Conservation (phyloP, 176 grass and related monocot genomes). For the Urochloa ruziziensis region DNA sequence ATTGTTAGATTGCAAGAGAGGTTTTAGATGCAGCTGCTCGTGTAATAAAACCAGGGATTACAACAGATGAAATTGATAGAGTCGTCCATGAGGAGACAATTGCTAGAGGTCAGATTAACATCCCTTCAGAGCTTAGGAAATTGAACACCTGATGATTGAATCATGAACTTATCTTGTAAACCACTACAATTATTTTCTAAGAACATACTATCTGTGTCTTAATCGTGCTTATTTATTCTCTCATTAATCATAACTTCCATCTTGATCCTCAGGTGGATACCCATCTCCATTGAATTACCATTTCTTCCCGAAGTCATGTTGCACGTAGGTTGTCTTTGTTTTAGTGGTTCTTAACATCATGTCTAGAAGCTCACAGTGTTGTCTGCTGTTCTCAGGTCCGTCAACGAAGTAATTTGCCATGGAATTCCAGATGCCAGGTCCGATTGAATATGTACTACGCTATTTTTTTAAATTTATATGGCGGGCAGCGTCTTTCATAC, state of each 20-base stretch:
- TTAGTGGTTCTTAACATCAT: slow-evolving; percentile 25
- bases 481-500: not conserved
- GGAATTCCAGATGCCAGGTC: slow-evolving; percentile 99
- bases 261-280: slow-evolving; percentile 76
- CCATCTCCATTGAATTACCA: slow-evolving; percentile 97
- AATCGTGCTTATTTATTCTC: slow-evolving; percentile 19
- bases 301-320: slow-evolving; percentile 99
- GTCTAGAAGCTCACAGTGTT: slow-evolving; percentile 18
- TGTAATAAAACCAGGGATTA: slow-evolving; percentile 91
- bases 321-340: slow-evolving; percentile 83
- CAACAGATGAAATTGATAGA: slow-evolving; percentile 97
- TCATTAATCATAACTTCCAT: slow-evolving; percentile 20
- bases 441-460: not conserved
- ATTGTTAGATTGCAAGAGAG: slow-evolving; percentile 84
- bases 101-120: slow-evolving; percentile 62
- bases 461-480: not conserved
- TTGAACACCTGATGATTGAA: slow-evolving; percentile 3
- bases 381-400: slow-evolving; percentile 60
- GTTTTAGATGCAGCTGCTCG: slow-evolving; percentile 90
- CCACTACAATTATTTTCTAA: not conserved
- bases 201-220: not conserved
- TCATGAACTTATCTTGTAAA: slow-evolving; percentile 2
- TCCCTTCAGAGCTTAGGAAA: slow-evolving; percentile 19
- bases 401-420: slow-evolving; percentile 98
- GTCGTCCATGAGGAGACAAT: slow-evolving; percentile 94